These are phyloP conservation scores for Hibiscus tridactylites DNA, from an alignment of 345 rosid species.

Conservation along the genomic window DNA sequence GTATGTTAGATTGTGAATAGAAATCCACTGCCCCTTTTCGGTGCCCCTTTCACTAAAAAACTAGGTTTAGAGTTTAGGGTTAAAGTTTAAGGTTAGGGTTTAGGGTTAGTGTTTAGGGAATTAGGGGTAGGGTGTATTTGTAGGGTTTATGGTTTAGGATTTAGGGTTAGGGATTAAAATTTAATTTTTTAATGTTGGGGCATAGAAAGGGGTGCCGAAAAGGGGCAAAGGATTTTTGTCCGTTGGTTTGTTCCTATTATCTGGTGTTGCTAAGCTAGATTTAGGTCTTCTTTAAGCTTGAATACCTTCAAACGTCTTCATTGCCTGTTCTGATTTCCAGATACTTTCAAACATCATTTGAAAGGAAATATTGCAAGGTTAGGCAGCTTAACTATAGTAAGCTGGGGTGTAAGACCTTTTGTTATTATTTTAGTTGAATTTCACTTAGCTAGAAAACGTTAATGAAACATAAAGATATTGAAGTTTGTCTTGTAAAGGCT, in stretches of 20 bases:
- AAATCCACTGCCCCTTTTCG: no score
- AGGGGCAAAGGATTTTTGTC: no score
- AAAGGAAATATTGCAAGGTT: background rate
- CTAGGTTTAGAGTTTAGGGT: no score
- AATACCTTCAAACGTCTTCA: background rate
- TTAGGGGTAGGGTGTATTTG: no score
- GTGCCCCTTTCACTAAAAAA: no score
- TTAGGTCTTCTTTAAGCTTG: background rate
- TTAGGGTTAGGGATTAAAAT: no score
- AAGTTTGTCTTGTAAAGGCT: background rate
- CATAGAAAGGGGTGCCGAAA: no score
- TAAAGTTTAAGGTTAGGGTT: no score
- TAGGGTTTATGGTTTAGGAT: no score
- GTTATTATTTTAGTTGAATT: background rate
- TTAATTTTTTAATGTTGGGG: no score
- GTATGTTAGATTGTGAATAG: background rate
- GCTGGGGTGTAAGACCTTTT: no score
- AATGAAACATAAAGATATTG: background rate
- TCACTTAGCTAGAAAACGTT: background rate
- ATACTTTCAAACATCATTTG: background rate
- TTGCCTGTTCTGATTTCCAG: background rate
- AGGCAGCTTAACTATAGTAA: background rate
- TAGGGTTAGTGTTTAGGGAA: no score
- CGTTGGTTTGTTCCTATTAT: background rate
- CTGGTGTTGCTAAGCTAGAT: background rate